Evolutionary conservation across 176 grass and related monocot species (phyloP), one percentile per base, ranked within the genome.

Genomic region (Lolium multiflorum): DNA sequence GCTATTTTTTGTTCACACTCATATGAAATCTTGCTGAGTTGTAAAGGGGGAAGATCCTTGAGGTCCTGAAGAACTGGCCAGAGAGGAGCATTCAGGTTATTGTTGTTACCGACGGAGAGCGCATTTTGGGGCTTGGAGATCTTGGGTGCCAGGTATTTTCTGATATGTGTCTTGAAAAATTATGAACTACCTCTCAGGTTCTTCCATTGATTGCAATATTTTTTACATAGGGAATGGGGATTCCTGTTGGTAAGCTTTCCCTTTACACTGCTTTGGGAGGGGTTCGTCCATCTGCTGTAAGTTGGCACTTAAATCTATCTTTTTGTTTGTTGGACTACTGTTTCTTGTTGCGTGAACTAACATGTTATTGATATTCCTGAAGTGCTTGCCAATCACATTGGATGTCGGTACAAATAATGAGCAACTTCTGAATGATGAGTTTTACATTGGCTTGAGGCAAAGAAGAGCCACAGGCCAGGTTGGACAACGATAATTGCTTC

Each of bases 361-460:
- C 41, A 63, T 89, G 11, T 49, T 88, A 41, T 51, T 72, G 43
- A 11, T 46, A 72, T 84, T 85, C 2, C 71, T 94, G n/a, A 68
- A 98, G 97, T 98, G 97, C 61, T 96, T 98, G 82, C 97, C 97
- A 71, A 91, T 98, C 82, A 98, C 94, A 86, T 83, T 98, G 87
- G 96, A 98, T 86, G 96, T 98, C 26, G 97, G 97, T 3, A 98
- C 97, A 66, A 98, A 98, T 61, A 96, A 98, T 79, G 90, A 98
- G 85, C 71, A 69, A 16, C 71, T 98, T 58, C 85, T 98, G 54
- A 87, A 91, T 39, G 94, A 96, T 64, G 94, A 98, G 50, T 98
- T 98, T 76, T 98, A 98, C 74, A 96, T 96, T 74, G 97, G 97
- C 3, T 82, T 98, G 67, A 95, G 87, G 75, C 93, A 96, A 98